phyloP scores from a whole-genome alignment of 306 rosid species.

The Leucaena leucocephala region DNA sequence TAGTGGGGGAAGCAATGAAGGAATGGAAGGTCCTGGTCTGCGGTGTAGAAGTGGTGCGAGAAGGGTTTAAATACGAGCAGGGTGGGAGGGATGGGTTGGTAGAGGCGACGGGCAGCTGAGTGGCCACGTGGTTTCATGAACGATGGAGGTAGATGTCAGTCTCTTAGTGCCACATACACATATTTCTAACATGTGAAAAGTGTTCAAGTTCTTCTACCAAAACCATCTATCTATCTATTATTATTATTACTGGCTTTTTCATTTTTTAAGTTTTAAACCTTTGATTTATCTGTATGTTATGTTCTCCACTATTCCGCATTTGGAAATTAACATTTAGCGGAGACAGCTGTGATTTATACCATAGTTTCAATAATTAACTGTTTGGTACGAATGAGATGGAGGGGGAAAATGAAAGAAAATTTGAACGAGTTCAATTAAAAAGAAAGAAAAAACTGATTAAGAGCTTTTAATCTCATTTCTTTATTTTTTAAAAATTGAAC shows the following conservation, averaged over 20 bases:
- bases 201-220: no score
- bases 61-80: background rate
- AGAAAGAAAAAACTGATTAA: no score
- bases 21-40: background rate
- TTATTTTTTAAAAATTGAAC: no score
- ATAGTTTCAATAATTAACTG: background rate
- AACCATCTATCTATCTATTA: background rate
- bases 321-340: background rate
- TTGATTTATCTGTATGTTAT: background rate
- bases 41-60: background rate
- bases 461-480: no score
- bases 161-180: background rate
- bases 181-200: background rate
- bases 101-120: background rate
- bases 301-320: background rate
- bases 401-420: no score
- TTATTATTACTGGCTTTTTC: background rate
- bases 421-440: no score
- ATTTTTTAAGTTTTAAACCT: background rate
- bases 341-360: background rate
- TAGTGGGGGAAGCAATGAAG: no score
- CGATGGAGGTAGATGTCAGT: background rate
- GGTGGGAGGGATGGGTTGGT: background rate
- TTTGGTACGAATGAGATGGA: no score
- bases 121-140: background rate